Percentiles rank a stretch among this genome's conserved stretches.
Evolutionary conservation across 305 asterid genomes (phyloP).

Genomic region (Fraxinus greggii): DNA sequence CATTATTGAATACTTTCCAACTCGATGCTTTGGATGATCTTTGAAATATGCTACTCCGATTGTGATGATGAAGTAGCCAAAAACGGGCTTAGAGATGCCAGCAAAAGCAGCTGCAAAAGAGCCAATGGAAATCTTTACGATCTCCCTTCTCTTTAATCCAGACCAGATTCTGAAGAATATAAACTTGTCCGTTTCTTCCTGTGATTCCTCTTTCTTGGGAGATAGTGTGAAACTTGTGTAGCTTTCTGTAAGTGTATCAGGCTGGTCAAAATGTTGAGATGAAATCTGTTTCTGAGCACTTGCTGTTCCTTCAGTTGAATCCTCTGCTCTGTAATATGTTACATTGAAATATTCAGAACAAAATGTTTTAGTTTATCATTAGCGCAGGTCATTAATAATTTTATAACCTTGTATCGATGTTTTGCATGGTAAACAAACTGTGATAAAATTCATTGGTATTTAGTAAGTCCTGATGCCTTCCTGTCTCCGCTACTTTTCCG

Average conservation of each 20-base stretch:
- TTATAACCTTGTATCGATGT: slow-evolving; percentile 54
- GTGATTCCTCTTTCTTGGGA: slow-evolving; percentile 36
- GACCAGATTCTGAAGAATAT: slow-evolving; percentile 79
- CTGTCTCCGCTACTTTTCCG: slow-evolving; percentile 58
- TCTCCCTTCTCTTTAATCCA: slow-evolving; percentile 50
- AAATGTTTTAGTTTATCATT: slow-evolving; percentile 12
- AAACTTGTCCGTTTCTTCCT: slow-evolving; percentile 29
- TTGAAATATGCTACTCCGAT: slow-evolving; percentile 78
- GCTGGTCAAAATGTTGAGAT: slow-evolving; percentile 36
- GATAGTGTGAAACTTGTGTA: slow-evolving; percentile 30
- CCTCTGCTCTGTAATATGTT: slow-evolving; percentile 37
- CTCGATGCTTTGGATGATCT: slow-evolving; percentile 42
- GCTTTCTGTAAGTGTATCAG: slow-evolving; percentile 33
- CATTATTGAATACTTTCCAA: slow-evolving; percentile 55
- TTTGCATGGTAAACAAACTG: slow-evolving; percentile 64
- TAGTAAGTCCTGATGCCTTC: slow-evolving; percentile 56
- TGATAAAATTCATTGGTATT: slow-evolving; percentile 47
- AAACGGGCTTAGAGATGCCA: slow-evolving; percentile 74
- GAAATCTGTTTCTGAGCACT: slow-evolving; percentile 32
- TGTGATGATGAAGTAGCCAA: slow-evolving; percentile 80
- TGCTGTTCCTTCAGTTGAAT: slow-evolving; percentile 31
- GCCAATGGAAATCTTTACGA: slow-evolving; percentile 48
- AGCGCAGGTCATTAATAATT: background rate
- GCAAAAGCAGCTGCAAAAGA: slow-evolving; percentile 76
- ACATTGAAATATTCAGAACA: slow-evolving; percentile 13